phyloP scores from a whole-genome alignment of 2,329 filamentous ascomycete genomes.

The Fusarium xyrophilum region DNA sequence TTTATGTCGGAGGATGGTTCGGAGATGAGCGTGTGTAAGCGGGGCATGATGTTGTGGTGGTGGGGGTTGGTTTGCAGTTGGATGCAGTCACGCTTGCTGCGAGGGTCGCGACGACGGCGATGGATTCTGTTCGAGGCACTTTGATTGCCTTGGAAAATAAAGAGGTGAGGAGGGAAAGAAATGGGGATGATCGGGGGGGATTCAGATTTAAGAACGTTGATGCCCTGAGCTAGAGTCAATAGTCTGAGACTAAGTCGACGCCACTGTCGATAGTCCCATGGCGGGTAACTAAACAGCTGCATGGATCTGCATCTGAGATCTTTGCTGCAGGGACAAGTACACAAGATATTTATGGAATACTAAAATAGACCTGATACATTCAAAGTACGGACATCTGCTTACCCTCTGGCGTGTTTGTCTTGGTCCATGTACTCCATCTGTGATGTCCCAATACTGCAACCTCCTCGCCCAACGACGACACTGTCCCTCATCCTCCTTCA shows the following conservation, averaged over 20 bases:
- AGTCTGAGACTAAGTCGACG: not conserved
- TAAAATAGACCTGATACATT: no score
- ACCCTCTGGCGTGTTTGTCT: no score
- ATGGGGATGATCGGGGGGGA: not conserved
- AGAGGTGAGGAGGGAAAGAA: not conserved
- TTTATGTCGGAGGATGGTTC: not conserved
- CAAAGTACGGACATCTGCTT: no score
- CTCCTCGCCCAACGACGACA: not conserved
- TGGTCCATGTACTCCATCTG: not conserved
- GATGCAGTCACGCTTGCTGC: constrained; percentile 3
- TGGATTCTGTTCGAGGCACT: constrained; percentile 19
- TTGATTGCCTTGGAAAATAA: fast-evolving
- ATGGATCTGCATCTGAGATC: not conserved
- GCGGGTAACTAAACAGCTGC: not conserved
- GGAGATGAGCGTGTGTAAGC: not conserved
- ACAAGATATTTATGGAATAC: not conserved
- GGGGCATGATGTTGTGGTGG: not conserved
- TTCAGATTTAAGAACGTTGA: not conserved
- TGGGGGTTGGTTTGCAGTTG: not conserved
- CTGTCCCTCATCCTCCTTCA: not conserved
- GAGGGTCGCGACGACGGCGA: constrained; percentile 12
- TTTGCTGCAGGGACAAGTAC: no score
- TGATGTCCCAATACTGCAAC: not conserved
- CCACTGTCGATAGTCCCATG: not conserved
- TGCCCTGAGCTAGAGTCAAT: not conserved